Conservation (phyloP, 306 rosid species). For the Corylus heterophylla region DNA sequence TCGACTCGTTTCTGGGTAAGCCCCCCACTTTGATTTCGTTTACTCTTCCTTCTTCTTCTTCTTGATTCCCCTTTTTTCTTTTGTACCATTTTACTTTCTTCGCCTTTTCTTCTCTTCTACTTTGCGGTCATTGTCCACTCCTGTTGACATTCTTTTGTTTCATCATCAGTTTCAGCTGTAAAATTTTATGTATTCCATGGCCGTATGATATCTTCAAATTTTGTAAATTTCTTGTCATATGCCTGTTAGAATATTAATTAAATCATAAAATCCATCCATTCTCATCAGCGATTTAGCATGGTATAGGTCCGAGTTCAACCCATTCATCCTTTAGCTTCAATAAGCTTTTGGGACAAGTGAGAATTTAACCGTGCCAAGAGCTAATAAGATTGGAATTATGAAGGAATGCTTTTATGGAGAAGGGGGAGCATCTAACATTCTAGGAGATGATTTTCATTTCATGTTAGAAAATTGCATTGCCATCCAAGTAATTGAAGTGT, state of each 20-base stretch:
- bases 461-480: conserved; percentile 27
- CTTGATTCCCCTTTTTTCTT: neutral
- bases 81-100: conserved; percentile 5
- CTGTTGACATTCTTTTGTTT: too few relatives aligned
- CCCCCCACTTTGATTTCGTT: neutral
- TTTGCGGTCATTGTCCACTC: neutral
- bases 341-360: too few relatives aligned
- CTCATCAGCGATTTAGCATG: too few relatives aligned
- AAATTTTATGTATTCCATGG: too few relatives aligned
- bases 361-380: too few relatives aligned
- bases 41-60: conserved; percentile 3
- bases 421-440: conserved; percentile 28
- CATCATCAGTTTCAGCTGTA: too few relatives aligned
- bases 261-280: too few relatives aligned
- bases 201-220: neutral
- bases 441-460: conserved; percentile 25
- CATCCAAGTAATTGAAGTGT: conserved; percentile 33
- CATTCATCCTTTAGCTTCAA: too few relatives aligned
- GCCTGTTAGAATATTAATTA: neutral
- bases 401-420: conserved; percentile 22
- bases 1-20: conserved; percentile 90
- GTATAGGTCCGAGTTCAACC: too few relatives aligned
- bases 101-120: neutral
- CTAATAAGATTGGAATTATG: neutral
- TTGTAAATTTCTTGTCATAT: neutral